Evolutionary conservation across 441 rosid species (phyloP).

Genomic region (Omphalea diandra): DNA sequence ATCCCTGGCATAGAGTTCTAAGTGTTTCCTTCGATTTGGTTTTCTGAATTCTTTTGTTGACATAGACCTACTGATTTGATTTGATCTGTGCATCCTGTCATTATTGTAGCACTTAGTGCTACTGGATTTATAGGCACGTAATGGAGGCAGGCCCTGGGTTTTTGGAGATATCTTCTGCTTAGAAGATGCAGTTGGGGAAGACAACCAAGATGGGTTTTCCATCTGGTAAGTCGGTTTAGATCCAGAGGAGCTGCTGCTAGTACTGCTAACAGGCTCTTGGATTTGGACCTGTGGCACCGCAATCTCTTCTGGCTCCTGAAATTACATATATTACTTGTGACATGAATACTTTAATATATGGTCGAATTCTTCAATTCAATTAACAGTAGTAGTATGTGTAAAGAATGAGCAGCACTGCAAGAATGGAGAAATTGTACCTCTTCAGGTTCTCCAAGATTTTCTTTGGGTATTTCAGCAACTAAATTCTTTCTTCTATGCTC

Average conservation of each 20-base stretch:
- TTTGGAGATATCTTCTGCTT: constrained; percentile 24
- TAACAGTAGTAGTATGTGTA: neutral
- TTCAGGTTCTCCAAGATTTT: constrained; percentile 18
- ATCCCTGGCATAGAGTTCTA: constrained; percentile 33
- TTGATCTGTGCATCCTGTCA: constrained; percentile 33
- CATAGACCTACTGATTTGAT: constrained; percentile 43
- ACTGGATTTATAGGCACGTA: constrained; percentile 32
- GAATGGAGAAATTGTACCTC: constrained; percentile 29
- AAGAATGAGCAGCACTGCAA: neutral
- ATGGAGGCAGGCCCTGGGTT: constrained; percentile 35
- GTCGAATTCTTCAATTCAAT: neutral
- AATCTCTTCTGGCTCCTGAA: constrained; percentile 35
- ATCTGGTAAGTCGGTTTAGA: constrained; percentile 17
- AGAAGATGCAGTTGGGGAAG: constrained; percentile 14
- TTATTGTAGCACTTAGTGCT: constrained; percentile 23
- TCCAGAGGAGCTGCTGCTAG: constrained; percentile 37
- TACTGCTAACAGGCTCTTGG: constrained; percentile 34
- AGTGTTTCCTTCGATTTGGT: constrained; percentile 31
- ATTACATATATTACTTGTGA: neutral
- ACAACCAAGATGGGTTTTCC: constrained; percentile 20
- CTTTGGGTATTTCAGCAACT: constrained; percentile 23
- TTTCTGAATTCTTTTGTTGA: constrained; percentile 48
- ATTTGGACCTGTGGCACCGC: constrained; percentile 12
- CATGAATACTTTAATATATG: neutral
- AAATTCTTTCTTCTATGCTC: constrained; percentile 34